phyloP scores from a whole-genome alignment of 495 filamentous ascomycete genomes.

The Parathielavia appendiculata region DNA sequence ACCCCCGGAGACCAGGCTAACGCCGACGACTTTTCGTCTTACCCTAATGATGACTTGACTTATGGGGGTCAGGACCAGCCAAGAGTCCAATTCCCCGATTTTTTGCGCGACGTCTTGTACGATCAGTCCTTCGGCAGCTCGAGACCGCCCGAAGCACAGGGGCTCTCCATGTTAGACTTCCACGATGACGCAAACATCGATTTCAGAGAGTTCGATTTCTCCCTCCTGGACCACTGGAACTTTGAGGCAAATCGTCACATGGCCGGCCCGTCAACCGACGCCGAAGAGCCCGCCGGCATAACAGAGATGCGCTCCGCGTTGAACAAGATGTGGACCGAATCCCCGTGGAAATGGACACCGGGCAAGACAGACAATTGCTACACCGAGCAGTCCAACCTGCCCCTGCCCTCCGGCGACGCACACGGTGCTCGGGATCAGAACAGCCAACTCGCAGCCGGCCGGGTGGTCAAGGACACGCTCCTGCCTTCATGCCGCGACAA shows the following conservation, averaged over 20 bases:
- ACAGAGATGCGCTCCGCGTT: conserved; percentile 30
- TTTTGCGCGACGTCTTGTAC: conserved; percentile 36
- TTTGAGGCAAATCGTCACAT: conserved; percentile 30
- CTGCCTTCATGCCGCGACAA: conserved; percentile 49
- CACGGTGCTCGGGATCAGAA: conserved; percentile 22
- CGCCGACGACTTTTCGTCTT: conserved; percentile 17
- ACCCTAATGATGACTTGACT: conserved; percentile 15
- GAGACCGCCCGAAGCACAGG: conserved; percentile 31
- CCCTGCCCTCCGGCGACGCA: conserved; percentile 41
- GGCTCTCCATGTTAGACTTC: conserved; percentile 40
- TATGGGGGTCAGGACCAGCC: conserved; percentile 20
- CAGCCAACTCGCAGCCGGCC: conserved; percentile 10
- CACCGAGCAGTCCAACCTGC: conserved; percentile 51
- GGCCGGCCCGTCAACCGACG: conserved; percentile 23
- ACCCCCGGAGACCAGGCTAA: conserved; percentile 14
- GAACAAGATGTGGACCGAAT: conserved; percentile 40
- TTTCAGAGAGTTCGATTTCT: conserved; percentile 57
- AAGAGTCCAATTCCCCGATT: conserved; percentile 32
- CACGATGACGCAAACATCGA: conserved; percentile 53
- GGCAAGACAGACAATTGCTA: conserved; percentile 46
- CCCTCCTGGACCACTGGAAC: conserved; percentile 54
- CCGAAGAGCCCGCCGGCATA: conserved; percentile 22
- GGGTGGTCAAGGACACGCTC: conserved; percentile 41
- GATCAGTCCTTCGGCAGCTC: conserved; percentile 24
- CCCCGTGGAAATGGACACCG: conserved; percentile 53